phyloP scores from a whole-genome alignment of 495 filamentous ascomycete genomes.

The Aspergillus affinis region DNA sequence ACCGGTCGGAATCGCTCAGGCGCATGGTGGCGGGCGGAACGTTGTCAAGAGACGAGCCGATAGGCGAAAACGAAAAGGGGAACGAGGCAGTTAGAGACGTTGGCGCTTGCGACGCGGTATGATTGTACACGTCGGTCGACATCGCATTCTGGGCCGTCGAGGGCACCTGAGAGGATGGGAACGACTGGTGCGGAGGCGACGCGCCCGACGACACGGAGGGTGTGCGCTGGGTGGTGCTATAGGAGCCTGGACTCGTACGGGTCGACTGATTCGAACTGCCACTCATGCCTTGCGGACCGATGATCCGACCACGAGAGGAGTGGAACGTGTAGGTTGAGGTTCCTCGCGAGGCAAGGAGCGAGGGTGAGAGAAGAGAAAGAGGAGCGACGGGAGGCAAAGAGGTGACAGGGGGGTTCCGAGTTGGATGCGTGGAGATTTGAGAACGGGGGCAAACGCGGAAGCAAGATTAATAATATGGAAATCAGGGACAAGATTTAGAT shows the following conservation, averaged over 20 bases:
- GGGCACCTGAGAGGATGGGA: conserved; percentile 39
- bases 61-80: conserved; percentile 45
- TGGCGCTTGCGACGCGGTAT: conserved; percentile 41
- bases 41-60: conserved; percentile 46
- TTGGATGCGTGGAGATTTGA: neutral
- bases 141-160: conserved; percentile 52
- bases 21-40: conserved; percentile 47
- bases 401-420: conserved; percentile 15
- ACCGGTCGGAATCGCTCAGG: conserved; percentile 45
- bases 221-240: conserved; percentile 46
- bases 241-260: conserved; percentile 50
- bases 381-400: conserved; percentile 11
- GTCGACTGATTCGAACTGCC: conserved; percentile 49
- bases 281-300: conserved; percentile 45
- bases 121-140: conserved; percentile 52
- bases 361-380: neutral
- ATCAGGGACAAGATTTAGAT: neutral
- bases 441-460: neutral
- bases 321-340: conserved; percentile 24
- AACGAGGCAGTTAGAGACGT: conserved; percentile 40
- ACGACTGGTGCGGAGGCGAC: conserved; percentile 43
- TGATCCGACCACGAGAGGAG: conserved; percentile 26
- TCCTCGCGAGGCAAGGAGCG: conserved; percentile 16
- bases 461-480: neutral
- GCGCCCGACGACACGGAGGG: conserved; percentile 49